These are phyloP conservation scores for Tricholoma bakamatsutake DNA, from an alignment of 768 basidiomycete genomes.

Conservation along the genomic window DNA sequence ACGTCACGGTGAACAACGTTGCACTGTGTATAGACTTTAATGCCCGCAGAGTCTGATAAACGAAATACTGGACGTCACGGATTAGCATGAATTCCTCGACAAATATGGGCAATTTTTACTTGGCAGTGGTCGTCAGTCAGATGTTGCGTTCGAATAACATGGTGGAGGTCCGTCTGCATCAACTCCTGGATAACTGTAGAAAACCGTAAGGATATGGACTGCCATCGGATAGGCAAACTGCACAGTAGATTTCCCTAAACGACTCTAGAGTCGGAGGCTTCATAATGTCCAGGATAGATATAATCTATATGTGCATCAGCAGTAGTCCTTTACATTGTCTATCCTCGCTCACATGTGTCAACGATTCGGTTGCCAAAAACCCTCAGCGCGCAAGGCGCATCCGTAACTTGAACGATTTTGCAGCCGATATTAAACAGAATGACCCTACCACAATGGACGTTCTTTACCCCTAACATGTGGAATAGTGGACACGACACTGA, in stretches of 20 bases:
- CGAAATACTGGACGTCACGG: slow-evolving; percentile 64
- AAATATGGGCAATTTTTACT: slow-evolving; percentile 29
- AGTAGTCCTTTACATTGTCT: too few species aligned
- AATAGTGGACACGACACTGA: too few species aligned
- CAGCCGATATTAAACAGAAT: too few species aligned
- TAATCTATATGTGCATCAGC: too few species aligned
- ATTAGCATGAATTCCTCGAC: neutral
- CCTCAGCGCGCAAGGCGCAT: too few species aligned
- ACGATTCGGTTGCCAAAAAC: too few species aligned
- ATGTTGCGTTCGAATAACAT: slow-evolving; percentile 86
- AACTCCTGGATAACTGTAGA: slow-evolving; percentile 72
- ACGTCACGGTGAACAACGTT: slow-evolving; percentile 95
- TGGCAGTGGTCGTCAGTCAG: slow-evolving; percentile 88
- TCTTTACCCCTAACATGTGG: too few species aligned
- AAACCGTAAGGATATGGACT: slow-evolving; percentile 6
- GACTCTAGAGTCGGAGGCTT: slow-evolving; percentile 67
- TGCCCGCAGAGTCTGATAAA: slow-evolving; percentile 91
- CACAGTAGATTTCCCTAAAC: slow-evolving; percentile 88
- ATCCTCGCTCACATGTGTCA: too few species aligned
- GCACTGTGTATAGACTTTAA: slow-evolving; percentile 95
- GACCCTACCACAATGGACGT: too few species aligned
- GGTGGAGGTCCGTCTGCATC: slow-evolving; percentile 88
- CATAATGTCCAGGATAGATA: too few species aligned
- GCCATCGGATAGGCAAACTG: slow-evolving; percentile 12
- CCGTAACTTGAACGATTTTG: too few species aligned